Evolutionary conservation across 805 yeast genomes (phyloP).

Genomic region (Pichia manshurica): DNA sequence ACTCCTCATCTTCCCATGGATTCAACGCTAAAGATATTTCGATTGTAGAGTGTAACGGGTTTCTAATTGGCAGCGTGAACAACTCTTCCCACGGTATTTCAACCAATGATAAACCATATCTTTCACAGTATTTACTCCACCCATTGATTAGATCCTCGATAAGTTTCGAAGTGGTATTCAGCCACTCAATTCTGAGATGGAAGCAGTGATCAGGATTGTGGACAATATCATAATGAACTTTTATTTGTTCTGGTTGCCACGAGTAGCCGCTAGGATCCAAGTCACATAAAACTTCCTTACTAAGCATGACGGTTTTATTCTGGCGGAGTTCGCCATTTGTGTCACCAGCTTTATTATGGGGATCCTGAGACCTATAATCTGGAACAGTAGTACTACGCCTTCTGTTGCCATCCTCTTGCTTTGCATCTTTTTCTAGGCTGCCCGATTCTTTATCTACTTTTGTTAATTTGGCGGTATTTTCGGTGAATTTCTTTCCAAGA

Average conservation of each 20-base stretch:
- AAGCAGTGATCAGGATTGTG: slow-evolving; percentile 94
- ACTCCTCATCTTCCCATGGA: slow-evolving; percentile 64
- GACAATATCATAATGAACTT: slow-evolving; percentile 84
- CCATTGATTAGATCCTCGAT: slow-evolving; percentile 71
- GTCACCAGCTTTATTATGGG: background rate
- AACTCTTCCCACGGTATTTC: slow-evolving; percentile 92
- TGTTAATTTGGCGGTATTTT: background rate
- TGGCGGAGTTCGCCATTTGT: background rate
- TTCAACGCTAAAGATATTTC: slow-evolving; percentile 59
- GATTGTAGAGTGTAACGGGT: slow-evolving; percentile 86
- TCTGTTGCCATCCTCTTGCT: background rate
- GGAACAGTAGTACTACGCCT: background rate
- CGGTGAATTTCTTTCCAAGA: slow-evolving; percentile 47
- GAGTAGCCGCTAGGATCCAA: slow-evolving; percentile 71
- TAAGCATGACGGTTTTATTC: slow-evolving; percentile 43
- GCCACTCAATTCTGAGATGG: slow-evolving; percentile 89
- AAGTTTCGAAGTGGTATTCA: slow-evolving; percentile 78
- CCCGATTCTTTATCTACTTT: background rate
- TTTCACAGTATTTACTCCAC: slow-evolving; percentile 79
- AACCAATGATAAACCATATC: slow-evolving; percentile 74
- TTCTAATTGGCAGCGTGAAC: slow-evolving; percentile 64
- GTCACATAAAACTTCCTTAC: slow-evolving; percentile 62
- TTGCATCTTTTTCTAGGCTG: background rate
- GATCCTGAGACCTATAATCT: background rate
- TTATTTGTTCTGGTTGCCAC: slow-evolving; percentile 68